These are phyloP conservation scores for Macrocybe sp. DNA, from an alignment of 1,284 basidiomycete genomes.

Conservation along the genomic window DNA sequence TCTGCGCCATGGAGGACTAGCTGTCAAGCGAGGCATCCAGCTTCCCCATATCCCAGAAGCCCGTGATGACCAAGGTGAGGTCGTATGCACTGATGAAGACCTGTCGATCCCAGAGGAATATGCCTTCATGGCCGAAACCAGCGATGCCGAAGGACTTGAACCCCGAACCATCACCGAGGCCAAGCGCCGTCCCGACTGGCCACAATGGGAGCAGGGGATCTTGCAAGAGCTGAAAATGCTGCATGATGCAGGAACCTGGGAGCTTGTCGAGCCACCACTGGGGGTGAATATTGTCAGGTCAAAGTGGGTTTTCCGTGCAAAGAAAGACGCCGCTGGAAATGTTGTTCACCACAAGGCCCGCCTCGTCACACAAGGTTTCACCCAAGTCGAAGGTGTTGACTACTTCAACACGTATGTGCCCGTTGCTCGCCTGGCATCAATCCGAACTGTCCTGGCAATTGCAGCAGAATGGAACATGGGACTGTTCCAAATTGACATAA, in stretches of 20 bases:
- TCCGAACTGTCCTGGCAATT: slow-evolving; percentile 29
- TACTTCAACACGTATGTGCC: slow-evolving; percentile 38
- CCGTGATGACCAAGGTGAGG: too few relatives aligned
- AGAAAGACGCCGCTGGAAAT: slow-evolving; percentile 12
- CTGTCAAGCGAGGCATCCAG: too few relatives aligned
- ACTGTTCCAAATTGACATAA: slow-evolving; percentile 36
- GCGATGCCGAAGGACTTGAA: slow-evolving; percentile 11
- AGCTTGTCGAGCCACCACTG: slow-evolving; percentile 10
- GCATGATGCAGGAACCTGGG: slow-evolving; percentile 14
- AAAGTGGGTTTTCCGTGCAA: slow-evolving; percentile 14
- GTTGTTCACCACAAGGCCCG: slow-evolving; percentile 13
- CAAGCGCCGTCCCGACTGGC: slow-evolving; percentile 13
- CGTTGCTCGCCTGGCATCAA: slow-evolving; percentile 27
- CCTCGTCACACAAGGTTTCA: slow-evolving; percentile 34
- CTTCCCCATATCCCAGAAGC: too few relatives aligned
- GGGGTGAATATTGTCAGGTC: slow-evolving; percentile 13
- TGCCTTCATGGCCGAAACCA: slow-evolving; percentile 17
- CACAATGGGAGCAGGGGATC: slow-evolving; percentile 20
- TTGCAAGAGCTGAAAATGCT: slow-evolving; percentile 13
- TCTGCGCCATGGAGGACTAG: too few relatives aligned
- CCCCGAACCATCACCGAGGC: not conserved
- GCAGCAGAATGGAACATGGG: slow-evolving; percentile 25
- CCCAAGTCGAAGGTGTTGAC: slow-evolving; percentile 27
- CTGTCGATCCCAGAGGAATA: slow-evolving; percentile 12
- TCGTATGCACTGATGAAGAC: too few relatives aligned